Base-by-base conservation (phyloP, 2,329 filamentous ascomycete genomes). In the Sclerotinia minor region DNA sequence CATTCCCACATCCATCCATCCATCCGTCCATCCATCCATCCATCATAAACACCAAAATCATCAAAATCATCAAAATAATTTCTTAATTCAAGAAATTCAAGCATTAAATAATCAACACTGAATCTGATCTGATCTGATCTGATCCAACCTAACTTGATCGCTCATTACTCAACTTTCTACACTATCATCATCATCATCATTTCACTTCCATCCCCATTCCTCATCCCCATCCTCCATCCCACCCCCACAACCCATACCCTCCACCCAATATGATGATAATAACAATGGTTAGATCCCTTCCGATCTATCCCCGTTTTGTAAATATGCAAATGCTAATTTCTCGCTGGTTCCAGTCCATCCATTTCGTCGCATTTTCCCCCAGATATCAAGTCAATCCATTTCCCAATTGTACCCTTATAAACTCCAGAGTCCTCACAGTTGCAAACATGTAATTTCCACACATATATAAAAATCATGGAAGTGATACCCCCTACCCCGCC, bases 401-500 rank as follows among this genome's bases (percentile, higher is more conserved):
- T 49, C 64, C 41, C 38, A 59, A 59, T 49, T 57, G 19, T 50
- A n/a, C 35, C 64, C 64, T 21, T 45, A 13, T n/a, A 41, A 60
- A 66, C 64, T 41, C 35, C 35, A 35, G 7, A 35, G 35, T 35
- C 64, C 64, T 44, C 57, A 26, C 45, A 60, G 60, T 50, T 45
- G 19, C 45, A 66, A 60, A 60, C 60, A 44, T 66, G 64, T 60
- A 44, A 52, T 38, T 38, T 55, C 54, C 53, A 47, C 44, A 65
- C 53, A 58, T 57, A 65, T 65, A 41, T 60, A 66, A 60, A 66
- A 35, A 32, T 66, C 64, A 60, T 66, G 45, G 44, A 60, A 60
- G 64, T 60, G 35, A 59, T 60, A 44, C 54, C 64, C 64, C 44
- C 21, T 24, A 32, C n/a, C 64, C 54, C 24, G 13, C 29, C 32